Evolutionary conservation across 2,329 filamentous ascomycete genomes (phyloP).

Genomic region (Trichophaea hybrida): DNA sequence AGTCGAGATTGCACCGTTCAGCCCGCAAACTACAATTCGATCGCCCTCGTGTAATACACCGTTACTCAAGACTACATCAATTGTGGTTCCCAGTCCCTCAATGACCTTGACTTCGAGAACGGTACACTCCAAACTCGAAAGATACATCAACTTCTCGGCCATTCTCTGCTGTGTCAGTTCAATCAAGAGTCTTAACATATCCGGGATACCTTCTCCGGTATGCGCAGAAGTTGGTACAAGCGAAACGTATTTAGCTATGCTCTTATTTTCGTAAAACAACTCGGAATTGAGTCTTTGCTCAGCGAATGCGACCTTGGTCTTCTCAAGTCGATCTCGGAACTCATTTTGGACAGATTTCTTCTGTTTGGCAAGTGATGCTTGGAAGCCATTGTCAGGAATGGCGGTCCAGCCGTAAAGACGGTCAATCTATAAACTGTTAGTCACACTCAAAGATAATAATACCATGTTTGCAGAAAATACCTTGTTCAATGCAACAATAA

Average conservation of each 20-base stretch:
- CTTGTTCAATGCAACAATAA: slow-evolving; percentile 98
- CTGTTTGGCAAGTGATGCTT: slow-evolving; percentile 77
- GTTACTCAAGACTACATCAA: slow-evolving; percentile 92
- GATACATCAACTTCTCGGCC: slow-evolving; percentile 94
- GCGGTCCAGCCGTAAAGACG: slow-evolving; percentile 98
- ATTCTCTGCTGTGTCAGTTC: slow-evolving; percentile 92
- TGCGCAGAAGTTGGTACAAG: slow-evolving; percentile 92
- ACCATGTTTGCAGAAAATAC: neutral
- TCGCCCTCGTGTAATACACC: slow-evolving; percentile 90
- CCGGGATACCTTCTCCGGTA: slow-evolving; percentile 97
- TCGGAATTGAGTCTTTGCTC: slow-evolving; percentile 98
- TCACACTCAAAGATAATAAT: neutral
- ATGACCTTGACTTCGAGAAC: slow-evolving; percentile 98
- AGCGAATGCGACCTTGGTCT: slow-evolving; percentile 84
- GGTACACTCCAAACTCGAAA: slow-evolving; percentile 93
- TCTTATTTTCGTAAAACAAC: slow-evolving; percentile 95
- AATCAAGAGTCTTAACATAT: slow-evolving; percentile 92
- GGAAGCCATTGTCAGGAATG: slow-evolving; percentile 96
- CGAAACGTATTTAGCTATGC: slow-evolving; percentile 87
- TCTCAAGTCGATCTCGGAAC: slow-evolving; percentile 75
- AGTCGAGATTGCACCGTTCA: slow-evolving; percentile 88
- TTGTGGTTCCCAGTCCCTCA: slow-evolving; percentile 95
- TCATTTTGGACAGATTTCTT: slow-evolving; percentile 88
- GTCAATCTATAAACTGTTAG: slow-evolving; percentile 48
- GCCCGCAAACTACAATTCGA: slow-evolving; percentile 84